These are phyloP conservation scores for Marchantia paleacea DNA, from an alignment of 225 moss, liverwort and hornwort genomes.

Conservation along the genomic window DNA sequence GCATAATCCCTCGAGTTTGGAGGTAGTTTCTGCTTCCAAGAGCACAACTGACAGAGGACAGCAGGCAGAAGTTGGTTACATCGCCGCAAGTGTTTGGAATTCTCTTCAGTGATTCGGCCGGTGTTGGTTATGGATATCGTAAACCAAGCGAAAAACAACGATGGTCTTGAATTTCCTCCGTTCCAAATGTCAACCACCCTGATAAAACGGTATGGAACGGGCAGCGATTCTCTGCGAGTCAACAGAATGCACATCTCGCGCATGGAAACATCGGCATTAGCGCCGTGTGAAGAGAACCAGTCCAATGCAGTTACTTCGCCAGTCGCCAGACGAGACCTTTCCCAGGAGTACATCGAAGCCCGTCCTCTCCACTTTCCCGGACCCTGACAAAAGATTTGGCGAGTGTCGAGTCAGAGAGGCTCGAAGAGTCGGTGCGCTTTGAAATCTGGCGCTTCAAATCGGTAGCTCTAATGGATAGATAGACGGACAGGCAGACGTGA, in stretches of 20 bases:
- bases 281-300: not conserved
- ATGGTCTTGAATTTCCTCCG: not conserved
- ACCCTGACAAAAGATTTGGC: too few relatives aligned
- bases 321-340: not conserved
- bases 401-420: not conserved
- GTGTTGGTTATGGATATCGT: not conserved
- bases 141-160: not conserved
- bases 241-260: not conserved
- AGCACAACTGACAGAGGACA: not conserved
- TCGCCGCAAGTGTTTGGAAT: not conserved
- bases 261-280: not conserved
- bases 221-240: too few relatives aligned
- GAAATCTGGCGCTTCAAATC: slow-evolving; percentile 26
- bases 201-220: not conserved
- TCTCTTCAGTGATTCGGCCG: not conserved
- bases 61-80: not conserved
- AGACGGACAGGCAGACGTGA: too few relatives aligned
- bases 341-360: too few relatives aligned
- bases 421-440: slow-evolving; percentile 26
- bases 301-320: not conserved
- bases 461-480: not conserved
- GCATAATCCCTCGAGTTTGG: not conserved
- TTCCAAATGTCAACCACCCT: not conserved
- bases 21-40: not conserved
- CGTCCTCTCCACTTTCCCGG: too few relatives aligned